Evolutionary conservation across 257 asterid genomes (phyloP), one percentile per base, ranked within the genome.

Genomic region (Pogostemon cablin): DNA sequence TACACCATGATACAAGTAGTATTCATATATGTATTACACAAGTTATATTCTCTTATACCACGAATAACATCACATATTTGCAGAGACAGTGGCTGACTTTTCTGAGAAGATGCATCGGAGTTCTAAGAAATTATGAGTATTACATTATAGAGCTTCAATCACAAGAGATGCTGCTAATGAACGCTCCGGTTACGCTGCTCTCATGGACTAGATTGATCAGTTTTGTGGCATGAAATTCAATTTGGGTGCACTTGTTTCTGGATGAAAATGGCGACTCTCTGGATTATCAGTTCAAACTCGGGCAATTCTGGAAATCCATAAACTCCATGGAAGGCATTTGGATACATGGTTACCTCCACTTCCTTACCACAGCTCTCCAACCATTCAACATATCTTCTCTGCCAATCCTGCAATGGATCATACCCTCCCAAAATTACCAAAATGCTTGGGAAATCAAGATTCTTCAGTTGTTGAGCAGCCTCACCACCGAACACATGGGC

Each of bases 401-500:
- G 76, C 78, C 81, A 68, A 46, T 80, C 84, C 38, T 72, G 73
- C 64, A 80, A 34, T 0, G 81, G 74, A 76, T 80, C 81, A 40
- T 32, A 34, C 12, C 78, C 78, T 61, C 78, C 84, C 4, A 68
- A 56, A 5, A 75, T 17, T 49, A 80, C 77, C 82, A 83, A 42
- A 10, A 34, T 41, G 3, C 53, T 34, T 3, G 90, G 86, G 32
- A 83, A 81, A 0, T 58, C 71, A 12, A 66, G 32, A 9, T 7
- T n/a, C 68, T 15, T 47, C 8, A 74, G 11, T 46, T 34, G 62
- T 20, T 11, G 32, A 9, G 72, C 41, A 3, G 61, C 71, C 50
- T 10, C 56, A 1, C 58, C 81, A 1, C 78, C 80, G 0, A 78
- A 80, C 54, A 85, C 84, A 15, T 81, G 53, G 0, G 72, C 80